Percentiles rank a stretch among this genome's conserved stretches.
phyloP scores from a whole-genome alignment of 2,329 filamentous ascomycete species.

The Colletotrichum orbiculare region DNA sequence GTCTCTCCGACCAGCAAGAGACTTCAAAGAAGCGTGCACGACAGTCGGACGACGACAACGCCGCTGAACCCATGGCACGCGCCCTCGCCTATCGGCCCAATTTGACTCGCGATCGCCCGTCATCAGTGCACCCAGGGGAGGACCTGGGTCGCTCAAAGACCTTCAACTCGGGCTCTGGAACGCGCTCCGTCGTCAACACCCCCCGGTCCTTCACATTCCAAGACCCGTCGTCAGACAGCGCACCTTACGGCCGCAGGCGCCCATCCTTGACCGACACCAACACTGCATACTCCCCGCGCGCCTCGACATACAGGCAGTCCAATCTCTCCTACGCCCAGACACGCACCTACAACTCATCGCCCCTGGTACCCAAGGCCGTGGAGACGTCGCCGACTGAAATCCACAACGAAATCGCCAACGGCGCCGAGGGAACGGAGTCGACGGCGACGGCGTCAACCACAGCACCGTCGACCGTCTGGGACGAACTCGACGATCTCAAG shows the following conservation, averaged over 20 bases:
- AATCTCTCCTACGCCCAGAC: constrained; percentile 51
- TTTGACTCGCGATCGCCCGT: constrained; percentile 54
- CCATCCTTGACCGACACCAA: constrained; percentile 62
- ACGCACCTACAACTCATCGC: constrained; percentile 68
- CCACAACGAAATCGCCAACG: constrained; percentile 51
- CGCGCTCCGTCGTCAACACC: constrained; percentile 56
- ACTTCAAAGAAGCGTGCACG: constrained; percentile 51
- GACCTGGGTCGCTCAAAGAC: constrained; percentile 47
- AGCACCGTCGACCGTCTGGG: constrained; percentile 94
- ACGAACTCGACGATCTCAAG: constrained; percentile 95
- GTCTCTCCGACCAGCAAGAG: constrained; percentile 69
- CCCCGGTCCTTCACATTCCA: constrained; percentile 61
- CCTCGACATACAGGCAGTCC: constrained; percentile 55
- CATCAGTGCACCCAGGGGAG: constrained; percentile 52
- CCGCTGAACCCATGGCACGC: constrained; percentile 52
- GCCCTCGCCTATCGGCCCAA: constrained; percentile 56
- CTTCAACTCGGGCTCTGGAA: constrained; percentile 41
- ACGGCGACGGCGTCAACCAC: constrained; percentile 86
- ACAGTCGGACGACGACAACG: constrained; percentile 54
- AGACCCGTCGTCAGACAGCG: constrained; percentile 47
- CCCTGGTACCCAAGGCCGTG: constrained; percentile 61
- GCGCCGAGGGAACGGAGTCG: constrained; percentile 80
- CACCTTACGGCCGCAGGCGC: constrained; percentile 46
- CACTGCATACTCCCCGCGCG: constrained; percentile 52
- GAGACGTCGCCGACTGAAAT: constrained; percentile 51